phyloP scores from a whole-genome alignment of 139 green algal species.

The Chlamydomonas sphaeroides region DNA sequence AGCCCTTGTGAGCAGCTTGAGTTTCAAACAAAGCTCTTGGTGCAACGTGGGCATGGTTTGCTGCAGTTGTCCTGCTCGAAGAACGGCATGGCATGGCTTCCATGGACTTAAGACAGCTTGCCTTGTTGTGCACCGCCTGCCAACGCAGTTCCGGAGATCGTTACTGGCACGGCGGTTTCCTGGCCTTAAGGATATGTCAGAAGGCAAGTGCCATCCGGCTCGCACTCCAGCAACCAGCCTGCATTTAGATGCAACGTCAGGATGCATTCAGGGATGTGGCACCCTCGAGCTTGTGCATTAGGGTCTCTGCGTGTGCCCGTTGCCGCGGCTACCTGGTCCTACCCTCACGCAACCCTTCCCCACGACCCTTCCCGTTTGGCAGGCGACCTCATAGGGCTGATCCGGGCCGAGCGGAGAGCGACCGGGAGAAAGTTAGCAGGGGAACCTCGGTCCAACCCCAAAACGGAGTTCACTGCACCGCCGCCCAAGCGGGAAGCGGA shows the following conservation, averaged over 20 bases:
- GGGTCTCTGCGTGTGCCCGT: too few relatives aligned
- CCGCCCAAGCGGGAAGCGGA: constrained; percentile 26
- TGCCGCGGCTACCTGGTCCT: too few relatives aligned
- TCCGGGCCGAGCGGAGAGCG: constrained; percentile 45
- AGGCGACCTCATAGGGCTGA: constrained; percentile 26
- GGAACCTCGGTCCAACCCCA: constrained; percentile 20
- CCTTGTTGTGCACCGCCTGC: not conserved
- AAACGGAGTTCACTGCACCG: constrained; percentile 29
- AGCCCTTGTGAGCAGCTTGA: not conserved
- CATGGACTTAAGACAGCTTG: not conserved
- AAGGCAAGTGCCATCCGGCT: constrained; percentile 2
- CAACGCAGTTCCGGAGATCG: constrained; percentile 38
- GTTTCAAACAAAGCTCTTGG: not conserved
- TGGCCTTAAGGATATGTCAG: constrained; percentile 35
- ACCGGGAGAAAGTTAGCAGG: constrained; percentile 20
- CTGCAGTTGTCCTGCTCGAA: not conserved
- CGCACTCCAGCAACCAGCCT: too few relatives aligned
- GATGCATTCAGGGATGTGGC: too few relatives aligned
- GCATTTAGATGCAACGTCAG: too few relatives aligned
- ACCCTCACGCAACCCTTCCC: too few relatives aligned
- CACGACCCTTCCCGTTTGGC: too few relatives aligned
- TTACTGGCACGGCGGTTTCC: constrained; percentile 48
- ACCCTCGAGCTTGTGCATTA: too few relatives aligned
- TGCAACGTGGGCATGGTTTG: not conserved
- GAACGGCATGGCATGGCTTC: not conserved